Percentiles rank a stretch among this genome's conserved stretches.
These are phyloP conservation scores for Candida yuanshanica DNA, from an alignment of 805 yeast genomes.

Conservation along the genomic window DNA sequence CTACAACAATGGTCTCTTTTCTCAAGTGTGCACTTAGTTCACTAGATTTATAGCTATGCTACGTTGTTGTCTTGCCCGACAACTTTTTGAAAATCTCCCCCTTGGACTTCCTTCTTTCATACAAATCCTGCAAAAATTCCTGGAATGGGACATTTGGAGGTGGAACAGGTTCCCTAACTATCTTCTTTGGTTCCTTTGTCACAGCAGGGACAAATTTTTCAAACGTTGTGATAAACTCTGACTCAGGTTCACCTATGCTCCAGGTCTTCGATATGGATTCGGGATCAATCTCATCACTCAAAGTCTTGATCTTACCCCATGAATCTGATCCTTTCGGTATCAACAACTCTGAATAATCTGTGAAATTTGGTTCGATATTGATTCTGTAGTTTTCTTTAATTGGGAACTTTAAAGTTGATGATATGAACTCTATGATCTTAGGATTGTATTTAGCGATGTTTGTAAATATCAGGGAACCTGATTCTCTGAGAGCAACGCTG, in stretches of 20 bases:
- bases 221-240: conserved; percentile 9
- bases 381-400: conserved; percentile 1
- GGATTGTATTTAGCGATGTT: conserved; percentile 1
- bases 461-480: conserved; percentile 9
- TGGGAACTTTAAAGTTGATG: conserved; percentile 5
- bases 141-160: conserved; percentile 1
- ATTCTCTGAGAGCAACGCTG: conserved; percentile 6
- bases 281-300: conserved; percentile 30
- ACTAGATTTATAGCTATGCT: no score
- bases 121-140: conserved; percentile 2
- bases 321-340: conserved; percentile 51
- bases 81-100: background rate
- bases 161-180: background rate
- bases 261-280: conserved; percentile 15
- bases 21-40: no score
- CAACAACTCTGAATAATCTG: conserved; percentile 21
- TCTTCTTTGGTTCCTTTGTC: background rate
- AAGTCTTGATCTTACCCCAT: conserved; percentile 40
- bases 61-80: background rate
- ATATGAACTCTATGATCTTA: conserved; percentile 5
- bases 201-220: conserved; percentile 15
- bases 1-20: no score
- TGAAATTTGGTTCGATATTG: conserved; percentile 3
- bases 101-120: conserved; percentile 1
- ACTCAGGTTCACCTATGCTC: conserved; percentile 22